phyloP scores from a whole-genome alignment of 352 stramenopile genomes.

The Globisporangium polare region DNA sequence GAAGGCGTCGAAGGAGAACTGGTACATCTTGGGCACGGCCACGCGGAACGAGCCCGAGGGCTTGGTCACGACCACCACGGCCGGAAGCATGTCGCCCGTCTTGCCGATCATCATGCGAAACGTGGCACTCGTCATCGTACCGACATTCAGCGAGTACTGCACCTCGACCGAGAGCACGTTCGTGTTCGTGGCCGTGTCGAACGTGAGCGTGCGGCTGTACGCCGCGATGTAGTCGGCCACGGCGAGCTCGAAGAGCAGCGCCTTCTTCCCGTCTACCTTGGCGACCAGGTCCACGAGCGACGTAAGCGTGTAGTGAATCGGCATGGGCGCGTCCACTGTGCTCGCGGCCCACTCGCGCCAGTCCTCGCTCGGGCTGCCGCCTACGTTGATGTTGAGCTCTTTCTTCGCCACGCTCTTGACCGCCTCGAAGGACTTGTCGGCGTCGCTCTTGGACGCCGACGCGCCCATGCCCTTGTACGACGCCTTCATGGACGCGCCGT shows the following conservation, averaged over 20 bases:
- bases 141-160: constrained; percentile 25
- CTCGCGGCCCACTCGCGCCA: constrained; percentile 25
- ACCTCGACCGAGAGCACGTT: constrained; percentile 20
- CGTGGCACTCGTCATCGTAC: constrained; percentile 21
- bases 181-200: constrained; percentile 13
- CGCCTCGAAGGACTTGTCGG: constrained; percentile 14
- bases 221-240: constrained; percentile 24
- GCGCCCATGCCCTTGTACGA: constrained; percentile 20
- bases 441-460: constrained; percentile 16
- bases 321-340: constrained; percentile 20
- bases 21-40: constrained; percentile 19
- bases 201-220: constrained; percentile 23
- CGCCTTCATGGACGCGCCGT: constrained; percentile 29
- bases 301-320: constrained; percentile 22
- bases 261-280: constrained; percentile 17
- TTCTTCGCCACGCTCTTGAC: constrained; percentile 31
- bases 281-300: constrained; percentile 21
- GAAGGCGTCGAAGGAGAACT: constrained; percentile 23
- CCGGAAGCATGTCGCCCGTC: constrained; percentile 25
- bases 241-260: constrained; percentile 18
- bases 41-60: constrained; percentile 18
- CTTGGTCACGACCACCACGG: constrained; percentile 9
- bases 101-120: constrained; percentile 29
- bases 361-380: constrained; percentile 25
- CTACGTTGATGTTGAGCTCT: constrained; percentile 30